Conservation (phyloP, 768 basidiomycete species). For the Mycena sanguinolenta region DNA sequence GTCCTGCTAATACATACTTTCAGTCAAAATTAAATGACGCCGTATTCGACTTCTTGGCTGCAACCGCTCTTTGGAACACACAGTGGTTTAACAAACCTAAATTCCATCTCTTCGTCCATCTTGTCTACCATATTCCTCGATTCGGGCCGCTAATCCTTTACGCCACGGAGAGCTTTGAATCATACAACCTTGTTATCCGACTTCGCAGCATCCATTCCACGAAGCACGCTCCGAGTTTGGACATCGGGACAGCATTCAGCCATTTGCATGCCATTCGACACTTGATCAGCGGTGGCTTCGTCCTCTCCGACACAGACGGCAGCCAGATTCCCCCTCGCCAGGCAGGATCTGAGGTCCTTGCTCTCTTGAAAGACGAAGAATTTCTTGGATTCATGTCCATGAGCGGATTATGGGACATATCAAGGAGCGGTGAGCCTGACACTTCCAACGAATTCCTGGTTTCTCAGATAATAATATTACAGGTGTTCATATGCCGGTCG, state of each 20-base stretch:
- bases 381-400: neutral
- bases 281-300: slow-evolving; percentile 5
- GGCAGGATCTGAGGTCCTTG: neutral
- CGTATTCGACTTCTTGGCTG: slow-evolving; percentile 30
- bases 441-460: neutral
- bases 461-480: neutral
- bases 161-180: slow-evolving; percentile 47
- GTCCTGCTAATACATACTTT: too few relatives aligned
- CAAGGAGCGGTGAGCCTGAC: neutral
- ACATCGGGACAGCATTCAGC: slow-evolving; percentile 38
- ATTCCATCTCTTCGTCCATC: slow-evolving; percentile 46
- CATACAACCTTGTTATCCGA: slow-evolving; percentile 44
- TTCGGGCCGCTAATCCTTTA: slow-evolving; percentile 47
- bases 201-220: slow-evolving; percentile 41
- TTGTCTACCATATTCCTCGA: slow-evolving; percentile 38
- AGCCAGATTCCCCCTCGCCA: neutral
- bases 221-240: slow-evolving; percentile 42
- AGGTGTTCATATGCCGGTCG: neutral
- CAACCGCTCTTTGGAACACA: slow-evolving; percentile 26
- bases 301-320: neutral
- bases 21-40: neutral
- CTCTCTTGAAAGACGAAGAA: neutral
- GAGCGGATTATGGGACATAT: neutral
- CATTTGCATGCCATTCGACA: slow-evolving; percentile 17
- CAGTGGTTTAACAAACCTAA: slow-evolving; percentile 45